phyloP scores from a whole-genome alignment of 192 early-diverging fungal species.

The Lobosporangium transversale region DNA sequence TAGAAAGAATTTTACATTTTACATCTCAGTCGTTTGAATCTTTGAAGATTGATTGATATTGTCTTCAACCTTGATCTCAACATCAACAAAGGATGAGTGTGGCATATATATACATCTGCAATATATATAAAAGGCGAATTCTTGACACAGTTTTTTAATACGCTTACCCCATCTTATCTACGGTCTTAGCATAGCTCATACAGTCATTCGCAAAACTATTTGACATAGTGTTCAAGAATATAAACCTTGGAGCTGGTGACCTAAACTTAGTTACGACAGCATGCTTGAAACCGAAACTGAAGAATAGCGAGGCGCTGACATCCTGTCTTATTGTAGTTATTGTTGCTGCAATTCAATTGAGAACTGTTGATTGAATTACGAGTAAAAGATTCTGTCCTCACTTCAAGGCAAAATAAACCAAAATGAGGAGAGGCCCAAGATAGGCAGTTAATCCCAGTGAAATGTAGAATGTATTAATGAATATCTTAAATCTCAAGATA shows the following conservation, averaged over 20 bases:
- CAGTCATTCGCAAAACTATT: conserved; percentile 13
- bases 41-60: conserved; percentile 5
- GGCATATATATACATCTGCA: conserved; percentile 43
- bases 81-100: conserved; percentile 54
- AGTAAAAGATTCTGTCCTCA: not conserved
- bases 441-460: too few relatives aligned
- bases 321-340: not conserved
- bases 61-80: conserved; percentile 51
- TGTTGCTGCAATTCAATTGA: not conserved
- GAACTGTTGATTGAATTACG: not conserved
- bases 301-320: conserved; percentile 11
- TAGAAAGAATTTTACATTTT: conserved; percentile 46
- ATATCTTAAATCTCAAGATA: not conserved
- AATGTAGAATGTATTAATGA: not conserved
- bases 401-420: not conserved
- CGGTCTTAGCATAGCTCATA: conserved; percentile 18
- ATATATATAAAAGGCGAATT: conserved; percentile 50
- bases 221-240: conserved; percentile 17
- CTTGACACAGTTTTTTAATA: conserved; percentile 50
- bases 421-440: not conserved
- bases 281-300: conserved; percentile 22
- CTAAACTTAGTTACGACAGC: conserved; percentile 6
- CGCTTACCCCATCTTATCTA: conserved; percentile 30
- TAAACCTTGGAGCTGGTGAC: conserved; percentile 4
- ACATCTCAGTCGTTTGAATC: conserved; percentile 20